Conservation (phyloP, 2,329 filamentous ascomycete species). For the Cladorrhinum sp. region DNA sequence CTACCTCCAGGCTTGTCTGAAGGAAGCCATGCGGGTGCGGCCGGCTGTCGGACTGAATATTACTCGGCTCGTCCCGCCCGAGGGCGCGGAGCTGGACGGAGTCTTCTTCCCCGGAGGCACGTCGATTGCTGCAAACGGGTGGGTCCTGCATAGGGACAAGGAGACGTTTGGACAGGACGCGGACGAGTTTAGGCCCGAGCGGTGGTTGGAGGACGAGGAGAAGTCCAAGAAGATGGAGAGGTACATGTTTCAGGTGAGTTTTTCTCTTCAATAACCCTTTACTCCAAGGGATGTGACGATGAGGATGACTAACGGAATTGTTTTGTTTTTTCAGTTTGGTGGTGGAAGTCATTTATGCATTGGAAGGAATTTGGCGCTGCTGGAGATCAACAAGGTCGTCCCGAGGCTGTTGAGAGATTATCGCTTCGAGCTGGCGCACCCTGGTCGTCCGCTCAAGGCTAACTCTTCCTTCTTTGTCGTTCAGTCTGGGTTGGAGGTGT, state of each 20-base stretch:
- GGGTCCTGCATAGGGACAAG: conserved; percentile 50
- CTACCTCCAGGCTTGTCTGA: conserved; percentile 57
- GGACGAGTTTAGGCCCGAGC: conserved; percentile 51
- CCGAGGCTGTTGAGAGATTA: conserved; percentile 54
- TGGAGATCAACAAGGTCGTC: conserved; percentile 59
- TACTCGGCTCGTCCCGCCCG: conserved; percentile 47
- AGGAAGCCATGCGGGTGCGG: conserved; percentile 54
- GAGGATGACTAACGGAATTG: too few relatives aligned
- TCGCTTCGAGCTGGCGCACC: conserved; percentile 51
- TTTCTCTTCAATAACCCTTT: too few relatives aligned
- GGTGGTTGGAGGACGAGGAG: conserved; percentile 51
- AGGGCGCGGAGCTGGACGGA: conserved; percentile 52
- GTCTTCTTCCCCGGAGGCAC: conserved; percentile 51
- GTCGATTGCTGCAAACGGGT: conserved; percentile 51
- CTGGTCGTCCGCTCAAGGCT: conserved; percentile 48
- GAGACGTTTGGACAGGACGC: conserved; percentile 50
- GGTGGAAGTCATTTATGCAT: conserved; percentile 55
- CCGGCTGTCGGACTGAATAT: conserved; percentile 56
- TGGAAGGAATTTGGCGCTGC: conserved; percentile 51
- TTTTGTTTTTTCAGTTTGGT: too few relatives aligned
- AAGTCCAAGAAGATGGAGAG: conserved; percentile 47
- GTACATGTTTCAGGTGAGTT: conserved; percentile 55
- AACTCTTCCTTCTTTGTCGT: conserved; percentile 60
- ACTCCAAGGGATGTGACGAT: too few relatives aligned
- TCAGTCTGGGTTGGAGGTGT: conserved; percentile 54